phyloP scores from a whole-genome alignment of 192 early-diverging fungal genomes.

The Coemansia sp. region DNA sequence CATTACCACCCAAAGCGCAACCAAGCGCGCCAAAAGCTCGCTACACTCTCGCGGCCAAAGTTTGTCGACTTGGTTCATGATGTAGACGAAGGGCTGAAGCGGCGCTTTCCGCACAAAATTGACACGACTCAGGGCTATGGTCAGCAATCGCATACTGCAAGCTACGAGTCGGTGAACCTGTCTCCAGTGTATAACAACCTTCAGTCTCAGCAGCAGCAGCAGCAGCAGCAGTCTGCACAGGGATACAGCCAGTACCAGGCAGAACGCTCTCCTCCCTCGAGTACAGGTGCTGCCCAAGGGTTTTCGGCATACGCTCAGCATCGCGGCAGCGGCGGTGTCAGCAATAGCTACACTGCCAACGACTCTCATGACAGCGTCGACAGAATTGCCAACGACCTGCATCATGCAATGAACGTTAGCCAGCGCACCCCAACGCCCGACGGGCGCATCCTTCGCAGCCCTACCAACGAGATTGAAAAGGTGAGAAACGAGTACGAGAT shows the following conservation, averaged over 20 bases:
- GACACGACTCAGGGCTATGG: constrained; percentile 14
- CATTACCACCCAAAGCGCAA: constrained; percentile 91
- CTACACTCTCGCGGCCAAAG: constrained; percentile 79
- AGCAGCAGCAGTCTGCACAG: constrained; percentile 1
- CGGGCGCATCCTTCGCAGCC: constrained; percentile 11
- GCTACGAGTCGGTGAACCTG: constrained; percentile 36
- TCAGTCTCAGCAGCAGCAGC: constrained; percentile 19
- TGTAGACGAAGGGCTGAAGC: constrained; percentile 71
- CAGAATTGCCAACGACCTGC: constrained; percentile 24
- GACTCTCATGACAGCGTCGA: constrained; percentile 26
- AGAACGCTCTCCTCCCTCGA: constrained; percentile 32
- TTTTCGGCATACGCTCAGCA: constrained; percentile 13
- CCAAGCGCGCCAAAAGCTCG: constrained; percentile 93
- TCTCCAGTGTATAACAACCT: constrained; percentile 26
- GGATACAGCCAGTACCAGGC: constrained; percentile 9
- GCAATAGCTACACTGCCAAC: constrained; percentile 2
- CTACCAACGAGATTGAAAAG: constrained; percentile 46
- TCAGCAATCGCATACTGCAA: constrained; percentile 19
- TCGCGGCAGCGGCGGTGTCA: not conserved
- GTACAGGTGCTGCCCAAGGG: constrained; percentile 24
- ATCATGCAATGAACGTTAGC: constrained; percentile 25
- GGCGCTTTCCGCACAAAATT: constrained; percentile 52
- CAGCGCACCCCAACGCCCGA: constrained; percentile 32
- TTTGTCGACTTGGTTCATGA: constrained; percentile 94
- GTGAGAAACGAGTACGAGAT: constrained; percentile 64